Base-by-base conservation (phyloP, 768 basidiomycete species). In the Sporobolomyces pararoseus region DNA sequence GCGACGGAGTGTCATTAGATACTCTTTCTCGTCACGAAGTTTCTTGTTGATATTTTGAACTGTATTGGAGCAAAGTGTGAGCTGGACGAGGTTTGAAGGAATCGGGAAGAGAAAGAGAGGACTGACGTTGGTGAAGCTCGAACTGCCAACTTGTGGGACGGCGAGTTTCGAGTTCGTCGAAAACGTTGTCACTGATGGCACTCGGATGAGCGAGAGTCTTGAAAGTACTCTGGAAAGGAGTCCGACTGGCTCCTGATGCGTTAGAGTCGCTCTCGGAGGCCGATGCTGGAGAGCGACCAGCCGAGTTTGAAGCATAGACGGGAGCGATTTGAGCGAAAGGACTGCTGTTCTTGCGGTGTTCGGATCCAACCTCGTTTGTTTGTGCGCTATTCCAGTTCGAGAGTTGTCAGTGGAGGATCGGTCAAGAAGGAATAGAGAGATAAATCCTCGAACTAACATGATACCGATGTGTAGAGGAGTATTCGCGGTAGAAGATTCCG, bases 101-200 rank as follows among this genome's bases (percentile, higher is more conserved):
- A 13, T 12, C 13, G 21, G 23, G 46, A 6, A 23, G 21, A 6
- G 46, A 7, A 13, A 21, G 21, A 47, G 46, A 23, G 21, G 21
- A 47, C 72, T 32, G 19, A 73, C 72, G 70, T 65, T 77, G 72
- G 34, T 77, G 74, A 2, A 75, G 65, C 64, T 75, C 75, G 32
- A 65, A 95, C 80, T 95, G 92, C 92, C 93, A 96, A 73, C 89
- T 91, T 34, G 88, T 87, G 23, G 85, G 86, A 12, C 87, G 81
- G 17, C 80, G 78, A 0, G 84, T 83, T 50, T 88, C 86, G n/a
- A 93, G 83, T 78, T 90, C 89, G 49, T 85, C 86, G 71, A 91
- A 91, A 25, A 91, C 78, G 68, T 89, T 86, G 72, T 82, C 77
- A 44, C 60, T 68, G 27, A 53, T 29, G 42, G 66, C 39, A 32